A percentile compares a stretch with the other conserved stretches of the same genome.
Evolutionary conservation across 1,139 yeast species (phyloP).

Genomic region (Diutina catenulata): DNA sequence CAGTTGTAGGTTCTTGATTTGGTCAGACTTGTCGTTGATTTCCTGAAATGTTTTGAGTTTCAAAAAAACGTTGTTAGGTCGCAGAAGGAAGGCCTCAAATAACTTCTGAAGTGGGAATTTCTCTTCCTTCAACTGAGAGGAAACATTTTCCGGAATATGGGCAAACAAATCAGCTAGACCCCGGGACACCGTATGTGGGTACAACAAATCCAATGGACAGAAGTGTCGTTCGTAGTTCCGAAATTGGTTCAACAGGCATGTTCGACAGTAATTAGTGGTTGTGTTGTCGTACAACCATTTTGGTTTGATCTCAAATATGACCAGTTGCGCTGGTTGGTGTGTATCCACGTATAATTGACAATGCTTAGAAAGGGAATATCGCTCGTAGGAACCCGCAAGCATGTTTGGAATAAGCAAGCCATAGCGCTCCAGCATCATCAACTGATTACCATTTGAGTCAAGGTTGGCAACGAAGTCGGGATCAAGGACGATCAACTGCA

Average conservation of each 20-base stretch:
- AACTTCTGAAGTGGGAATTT: conserved; percentile 9
- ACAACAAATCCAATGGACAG: conserved; percentile 32
- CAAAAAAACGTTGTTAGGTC: conserved; percentile 24
- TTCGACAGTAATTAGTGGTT: conserved; percentile 29
- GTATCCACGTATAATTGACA: conserved; percentile 21
- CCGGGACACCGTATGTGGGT: conserved; percentile 19
- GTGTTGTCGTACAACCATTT: conserved; percentile 37
- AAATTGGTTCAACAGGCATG: conserved; percentile 28
- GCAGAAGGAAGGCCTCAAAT: conserved; percentile 17
- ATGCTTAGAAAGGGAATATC: conserved; percentile 21
- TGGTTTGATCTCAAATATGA: conserved; percentile 33
- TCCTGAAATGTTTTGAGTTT: conserved; percentile 26
- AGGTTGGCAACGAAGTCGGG: conserved; percentile 22
- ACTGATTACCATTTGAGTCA: conserved; percentile 16
- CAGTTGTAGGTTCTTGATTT: conserved; percentile 22
- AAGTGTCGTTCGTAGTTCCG: conserved; percentile 23
- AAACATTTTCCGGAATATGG: conserved; percentile 16
- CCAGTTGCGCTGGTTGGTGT: conserved; percentile 11
- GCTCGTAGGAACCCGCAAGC: conserved; percentile 21
- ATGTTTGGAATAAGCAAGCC: conserved; percentile 33
- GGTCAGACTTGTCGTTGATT: conserved; percentile 23
- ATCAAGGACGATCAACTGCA: conserved; percentile 27
- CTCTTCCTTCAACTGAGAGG: conserved; percentile 11
- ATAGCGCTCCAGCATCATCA: conserved; percentile 27
- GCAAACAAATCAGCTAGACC: conserved; percentile 24